Evolutionary conservation across 352 stramenopile species (phyloP).

Genomic region (Pythium folliculosum): DNA sequence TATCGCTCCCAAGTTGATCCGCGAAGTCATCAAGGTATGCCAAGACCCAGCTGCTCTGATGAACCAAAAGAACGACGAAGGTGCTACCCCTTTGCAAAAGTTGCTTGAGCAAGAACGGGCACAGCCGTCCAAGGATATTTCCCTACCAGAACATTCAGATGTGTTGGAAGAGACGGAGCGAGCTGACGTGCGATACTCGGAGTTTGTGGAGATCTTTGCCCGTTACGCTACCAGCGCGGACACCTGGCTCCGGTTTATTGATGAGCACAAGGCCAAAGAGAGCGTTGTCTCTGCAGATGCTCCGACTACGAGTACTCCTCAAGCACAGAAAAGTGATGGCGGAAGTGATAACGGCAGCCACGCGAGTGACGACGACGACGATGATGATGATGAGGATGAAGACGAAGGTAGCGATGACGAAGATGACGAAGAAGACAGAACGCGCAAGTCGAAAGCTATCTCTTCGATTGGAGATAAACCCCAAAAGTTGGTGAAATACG

Average conservation of each 20-base stretch:
- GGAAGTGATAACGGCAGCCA: neutral
- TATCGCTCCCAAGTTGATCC: conserved; percentile 37
- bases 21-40: conserved; percentile 39
- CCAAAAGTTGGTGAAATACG: conserved; percentile 40
- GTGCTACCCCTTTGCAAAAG: conserved; percentile 53
- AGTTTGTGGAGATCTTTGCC: conserved; percentile 54
- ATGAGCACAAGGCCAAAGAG: conserved; percentile 26
- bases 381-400: conserved; percentile 13
- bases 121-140: conserved; percentile 21
- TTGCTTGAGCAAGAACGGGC: conserved; percentile 42
- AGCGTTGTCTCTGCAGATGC: conserved; percentile 5
- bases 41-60: conserved; percentile 38
- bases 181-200: conserved; percentile 44
- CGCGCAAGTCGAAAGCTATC: neutral
- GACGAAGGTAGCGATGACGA: conserved; percentile 15
- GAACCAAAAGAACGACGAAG: conserved; percentile 45
- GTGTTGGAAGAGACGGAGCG: conserved; percentile 36
- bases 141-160: conserved; percentile 33
- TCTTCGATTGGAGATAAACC: neutral
- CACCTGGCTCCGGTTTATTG: conserved; percentile 41
- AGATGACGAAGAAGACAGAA: conserved; percentile 14
- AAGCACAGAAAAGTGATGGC: neutral
- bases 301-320: neutral
- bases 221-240: conserved; percentile 39
- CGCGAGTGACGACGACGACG: conserved; percentile 15